Evolutionary conservation across 148 eudicot species (phyloP), one percentile per base, ranked within the genome.

Genomic region (Diospyros lotus): DNA sequence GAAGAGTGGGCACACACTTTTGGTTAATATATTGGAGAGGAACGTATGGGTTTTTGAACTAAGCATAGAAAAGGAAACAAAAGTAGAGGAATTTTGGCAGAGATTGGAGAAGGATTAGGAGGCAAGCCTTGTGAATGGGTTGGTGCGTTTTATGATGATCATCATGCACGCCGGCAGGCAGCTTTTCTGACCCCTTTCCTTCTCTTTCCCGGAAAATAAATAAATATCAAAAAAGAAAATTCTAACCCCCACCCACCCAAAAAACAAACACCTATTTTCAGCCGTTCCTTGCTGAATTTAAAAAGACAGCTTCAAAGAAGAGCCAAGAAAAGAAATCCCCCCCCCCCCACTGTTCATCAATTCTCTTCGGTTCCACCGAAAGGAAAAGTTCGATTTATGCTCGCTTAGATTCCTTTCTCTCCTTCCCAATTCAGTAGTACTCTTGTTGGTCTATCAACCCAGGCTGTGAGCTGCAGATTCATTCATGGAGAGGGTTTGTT

Each of bases 161-260:
- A 40, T 85, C 66, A 79, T 80, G 86, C 84, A 80, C 81, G 86
- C 90, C 88, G 84, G 93, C n/a, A n/a, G n/a, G n/a, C 90, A 85
- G 89, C 89, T 87, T 89, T 89, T 83, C 63, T 70, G 53, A 63
- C 18, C 54, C 60, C 64, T 52, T 61, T 73, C 38, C 69, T 69
- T 67, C 75, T 64, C 73, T 53, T 56, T 72, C 15, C 63, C 81
- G n/a, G n/a, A n/a, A n/a, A n/a, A n/a, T n/a, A n/a, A n/a, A n/a
- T n/a, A n/a, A n/a, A n/a, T n/a, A n/a, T n/a, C n/a, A n/a, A n/a
- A n/a, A n/a, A n/a, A n/a, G n/a, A n/a, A n/a, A n/a, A n/a, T 74
- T 10, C 1, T 66, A 48, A 15, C 51, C 41, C 73, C 76, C 74
- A 74, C 76, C 75, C 82, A 79, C 86, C 73, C 73, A 3, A 50